Evolutionary conservation across 176 grass and related monocot genomes (phyloP), one percentile per base, ranked within the genome.

Genomic region (Saccharum spontaneum): DNA sequence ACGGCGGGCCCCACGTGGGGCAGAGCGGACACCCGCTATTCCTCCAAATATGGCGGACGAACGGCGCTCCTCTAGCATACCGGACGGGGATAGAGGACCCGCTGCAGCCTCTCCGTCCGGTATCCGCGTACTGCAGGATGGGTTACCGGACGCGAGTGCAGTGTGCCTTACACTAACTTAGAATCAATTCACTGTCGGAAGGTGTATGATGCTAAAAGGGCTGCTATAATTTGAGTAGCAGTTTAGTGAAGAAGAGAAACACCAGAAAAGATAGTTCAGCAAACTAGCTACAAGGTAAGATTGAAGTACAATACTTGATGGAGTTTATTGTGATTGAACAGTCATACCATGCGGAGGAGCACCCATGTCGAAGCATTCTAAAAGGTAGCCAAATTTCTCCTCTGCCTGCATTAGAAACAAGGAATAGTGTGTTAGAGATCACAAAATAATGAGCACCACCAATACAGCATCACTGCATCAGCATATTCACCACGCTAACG

Each of bases 381-480:
- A 86, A 60, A 96, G 93, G 79, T 94, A 96, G 5, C 97, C 97
- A 78, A 98, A 98, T 83, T 98, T 98, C 62, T 98, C 97, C 88
- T 95, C 93, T 23, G 97, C 93, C 97, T 95, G 73, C 59, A 76
- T 73, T 23, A 3, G 60, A 82, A 70, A 75, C 22, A 73, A 44
- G 28, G 3, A 69, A 82, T 36, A 12, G 41, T 10, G 69, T 64
- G 41, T 66, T 74, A 26, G 40, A 57, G 37, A n/a, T 2, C 3
- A 33, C 24, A 77, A 86, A 72, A 48, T 36, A 78, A 34, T 15
- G 14, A 33, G 69, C n/a, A 63, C 20, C 10, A 54, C 6, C 44
- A 49, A 69, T 79, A 63, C 22, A 60, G 57, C 57, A 4, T 61
- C 54, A 59, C 54, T 69, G 16, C 37, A 88, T 23, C 50, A 63